Evolutionary conservation across 1,139 yeast species (phyloP).

Genomic region (Komagataea norvegica): DNA sequence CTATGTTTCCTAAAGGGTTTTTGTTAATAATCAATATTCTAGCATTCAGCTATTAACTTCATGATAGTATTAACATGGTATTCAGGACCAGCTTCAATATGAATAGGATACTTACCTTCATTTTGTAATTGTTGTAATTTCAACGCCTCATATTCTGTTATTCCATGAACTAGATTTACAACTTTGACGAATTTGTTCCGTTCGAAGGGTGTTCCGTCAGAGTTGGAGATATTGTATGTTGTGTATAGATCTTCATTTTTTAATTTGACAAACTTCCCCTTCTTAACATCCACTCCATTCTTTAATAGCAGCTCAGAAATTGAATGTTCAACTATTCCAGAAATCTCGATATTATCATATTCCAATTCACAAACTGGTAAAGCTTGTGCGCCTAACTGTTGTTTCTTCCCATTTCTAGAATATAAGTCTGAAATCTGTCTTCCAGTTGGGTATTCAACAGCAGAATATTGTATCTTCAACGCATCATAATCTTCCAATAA

Average conservation of each 20-base stretch:
- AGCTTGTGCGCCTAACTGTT: slow-evolving; percentile 28
- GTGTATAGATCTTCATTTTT: slow-evolving; percentile 37
- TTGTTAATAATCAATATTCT: slow-evolving; percentile 9
- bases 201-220: slow-evolving; percentile 32
- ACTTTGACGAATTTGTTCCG: slow-evolving; percentile 17
- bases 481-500: slow-evolving; percentile 50
- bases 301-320: slow-evolving; percentile 43
- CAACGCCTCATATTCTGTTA: slow-evolving; percentile 24
- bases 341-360: slow-evolving; percentile 50
- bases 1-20: neutral
- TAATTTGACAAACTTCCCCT: slow-evolving; percentile 46
- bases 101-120: slow-evolving; percentile 21
- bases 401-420: slow-evolving; percentile 28
- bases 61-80: slow-evolving; percentile 13
- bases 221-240: slow-evolving; percentile 34
- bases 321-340: slow-evolving; percentile 44
- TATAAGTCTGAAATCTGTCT: slow-evolving; percentile 23
- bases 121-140: slow-evolving; percentile 19
- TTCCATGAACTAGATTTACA: slow-evolving; percentile 18
- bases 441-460: slow-evolving; percentile 29
- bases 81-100: no score
- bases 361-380: slow-evolving; percentile 39
- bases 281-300: slow-evolving; percentile 40
- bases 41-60: slow-evolving; percentile 7
- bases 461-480: slow-evolving; percentile 45